Evolutionary conservation across 129 eudicot species (phyloP).

Genomic region (Artemisia argyi): DNA sequence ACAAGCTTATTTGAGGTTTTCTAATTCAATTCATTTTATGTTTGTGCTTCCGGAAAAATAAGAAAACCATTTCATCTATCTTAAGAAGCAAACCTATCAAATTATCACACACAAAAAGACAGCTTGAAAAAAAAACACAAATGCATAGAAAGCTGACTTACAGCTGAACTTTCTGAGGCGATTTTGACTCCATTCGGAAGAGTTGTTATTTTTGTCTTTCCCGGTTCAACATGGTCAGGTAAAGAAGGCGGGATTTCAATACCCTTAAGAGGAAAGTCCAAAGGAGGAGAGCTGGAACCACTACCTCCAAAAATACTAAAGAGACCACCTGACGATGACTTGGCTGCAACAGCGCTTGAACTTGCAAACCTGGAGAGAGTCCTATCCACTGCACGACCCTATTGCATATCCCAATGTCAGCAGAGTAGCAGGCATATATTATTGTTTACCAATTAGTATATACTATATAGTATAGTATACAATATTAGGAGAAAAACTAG

Average conservation of each 20-base stretch:
- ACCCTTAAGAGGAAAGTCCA: conserved; percentile 78
- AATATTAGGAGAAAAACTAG: no score
- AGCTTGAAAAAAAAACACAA: not conserved
- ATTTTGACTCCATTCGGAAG: conserved; percentile 79
- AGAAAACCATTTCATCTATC: not conserved
- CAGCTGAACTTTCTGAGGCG: conserved; percentile 82
- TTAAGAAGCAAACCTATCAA: no score
- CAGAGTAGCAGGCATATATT: not conserved
- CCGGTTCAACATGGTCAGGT: conserved; percentile 78
- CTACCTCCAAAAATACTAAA: conserved; percentile 73
- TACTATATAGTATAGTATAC: no score
- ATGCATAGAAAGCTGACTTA: conserved; percentile 34
- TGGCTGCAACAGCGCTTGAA: conserved; percentile 74
- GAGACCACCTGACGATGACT: conserved; percentile 72
- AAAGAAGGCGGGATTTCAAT: conserved; percentile 64
- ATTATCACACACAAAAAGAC: not conserved
- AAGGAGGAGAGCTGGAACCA: conserved; percentile 51
- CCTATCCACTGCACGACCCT: conserved; percentile 61
- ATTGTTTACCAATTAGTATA: not conserved
- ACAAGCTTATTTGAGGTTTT: not conserved
- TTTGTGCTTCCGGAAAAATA: not conserved
- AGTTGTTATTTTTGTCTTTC: conserved; percentile 76
- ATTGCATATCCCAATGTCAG: conserved; percentile 20
- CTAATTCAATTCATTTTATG: not conserved
- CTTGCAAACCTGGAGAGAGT: conserved; percentile 66